phyloP scores from a whole-genome alignment of 2,329 filamentous ascomycete species.

The Scolecobasidium constrictum region DNA sequence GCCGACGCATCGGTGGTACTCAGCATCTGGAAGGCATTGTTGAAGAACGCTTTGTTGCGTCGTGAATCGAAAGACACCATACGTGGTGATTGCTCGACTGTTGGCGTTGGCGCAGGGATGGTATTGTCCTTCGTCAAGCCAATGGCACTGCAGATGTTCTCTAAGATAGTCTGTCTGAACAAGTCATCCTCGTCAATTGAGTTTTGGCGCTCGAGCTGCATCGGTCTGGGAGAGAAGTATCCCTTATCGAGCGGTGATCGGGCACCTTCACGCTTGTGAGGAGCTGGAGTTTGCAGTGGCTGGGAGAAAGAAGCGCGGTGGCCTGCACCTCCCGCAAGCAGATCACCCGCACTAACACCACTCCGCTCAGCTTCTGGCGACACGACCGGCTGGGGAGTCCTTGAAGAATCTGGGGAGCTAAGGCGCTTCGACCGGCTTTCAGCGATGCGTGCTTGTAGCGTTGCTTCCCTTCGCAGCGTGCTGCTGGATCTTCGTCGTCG shows the following conservation, averaged over 20 bases:
- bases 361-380: conserved; percentile 17
- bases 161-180: conserved; percentile 81
- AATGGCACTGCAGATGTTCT: conserved; percentile 92
- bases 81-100: conserved; percentile 74
- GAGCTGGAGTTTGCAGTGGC: conserved; percentile 30
- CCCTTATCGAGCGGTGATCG: conserved; percentile 9
- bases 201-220: conserved; percentile 58
- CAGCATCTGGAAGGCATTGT: conserved; percentile 85
- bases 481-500: conserved; percentile 62
- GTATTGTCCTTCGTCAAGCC: conserved; percentile 64
- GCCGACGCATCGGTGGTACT: conserved; percentile 68
- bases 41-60: conserved; percentile 68
- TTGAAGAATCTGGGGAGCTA: conserved; percentile 2
- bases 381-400: not conserved
- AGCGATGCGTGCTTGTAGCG: conserved; percentile 53
- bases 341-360: conserved; percentile 50
- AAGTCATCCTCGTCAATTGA: conserved; percentile 78
- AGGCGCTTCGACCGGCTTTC: conserved; percentile 23
- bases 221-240: conserved; percentile 17
- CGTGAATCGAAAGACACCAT: conserved; percentile 75
- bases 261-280: conserved; percentile 11
- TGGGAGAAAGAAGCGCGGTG: conserved; percentile 33
- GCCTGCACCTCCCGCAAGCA: conserved; percentile 52
- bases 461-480: conserved; percentile 67
- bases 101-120: conserved; percentile 55